Evolutionary conservation across 345 rosid genomes (phyloP).

Genomic region (Salix udensis): DNA sequence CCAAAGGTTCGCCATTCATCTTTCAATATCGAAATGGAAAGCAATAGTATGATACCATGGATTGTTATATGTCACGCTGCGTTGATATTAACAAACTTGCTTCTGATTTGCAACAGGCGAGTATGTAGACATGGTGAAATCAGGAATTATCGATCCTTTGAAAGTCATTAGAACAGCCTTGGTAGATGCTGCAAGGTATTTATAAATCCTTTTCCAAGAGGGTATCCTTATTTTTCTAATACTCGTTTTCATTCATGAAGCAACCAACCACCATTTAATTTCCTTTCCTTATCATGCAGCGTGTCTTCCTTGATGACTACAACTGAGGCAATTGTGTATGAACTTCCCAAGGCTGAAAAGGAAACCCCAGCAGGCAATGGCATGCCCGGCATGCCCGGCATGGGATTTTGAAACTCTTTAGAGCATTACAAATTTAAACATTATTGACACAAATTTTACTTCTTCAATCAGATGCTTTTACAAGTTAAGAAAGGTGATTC

Average conservation of each 20-base stretch:
- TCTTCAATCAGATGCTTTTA: not conserved
- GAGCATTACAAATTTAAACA: not conserved
- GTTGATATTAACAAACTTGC: not conserved
- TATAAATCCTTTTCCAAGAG: not conserved
- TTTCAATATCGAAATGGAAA: not conserved
- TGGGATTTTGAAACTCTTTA: conserved; percentile 51
- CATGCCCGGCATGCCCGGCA: conserved; percentile 63
- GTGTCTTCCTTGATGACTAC: conserved; percentile 89
- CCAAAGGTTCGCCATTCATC: conserved; percentile 31
- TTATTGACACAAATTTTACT: not conserved
- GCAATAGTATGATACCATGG: not conserved
- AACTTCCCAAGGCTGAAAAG: conserved; percentile 76
- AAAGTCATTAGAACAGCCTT: conserved; percentile 95
- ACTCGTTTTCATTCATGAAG: not conserved
- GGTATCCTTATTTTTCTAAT: not conserved
- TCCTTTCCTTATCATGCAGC: conserved; percentile 32
- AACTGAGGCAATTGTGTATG: conserved; percentile 78
- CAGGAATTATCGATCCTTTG: conserved; percentile 87
- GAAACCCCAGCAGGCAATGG: conserved; percentile 46
- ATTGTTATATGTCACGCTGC: not conserved
- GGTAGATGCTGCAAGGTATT: conserved; percentile 92
- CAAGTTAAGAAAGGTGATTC: too few species aligned
- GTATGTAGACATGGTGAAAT: conserved; percentile 86
- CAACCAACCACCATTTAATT: not conserved
- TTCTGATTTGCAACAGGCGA: conserved; percentile 45